Conservation (phyloP, 1,284 basidiomycete genomes). For the Puccinia polysora region DNA sequence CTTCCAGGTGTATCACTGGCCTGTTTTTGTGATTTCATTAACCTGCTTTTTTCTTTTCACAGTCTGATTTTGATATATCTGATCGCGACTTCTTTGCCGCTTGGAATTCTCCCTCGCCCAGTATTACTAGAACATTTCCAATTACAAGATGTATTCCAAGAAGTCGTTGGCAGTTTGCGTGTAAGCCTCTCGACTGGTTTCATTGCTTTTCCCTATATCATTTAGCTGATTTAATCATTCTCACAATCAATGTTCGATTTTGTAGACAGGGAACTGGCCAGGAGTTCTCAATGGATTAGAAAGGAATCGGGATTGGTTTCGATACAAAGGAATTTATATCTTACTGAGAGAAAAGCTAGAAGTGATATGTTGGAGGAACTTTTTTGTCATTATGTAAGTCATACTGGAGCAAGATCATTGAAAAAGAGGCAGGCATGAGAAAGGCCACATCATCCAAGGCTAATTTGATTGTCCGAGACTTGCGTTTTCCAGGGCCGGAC, state of each 20-base stretch:
- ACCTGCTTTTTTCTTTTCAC: not conserved
- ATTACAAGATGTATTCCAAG: constrained; percentile 48
- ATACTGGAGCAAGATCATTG: no score
- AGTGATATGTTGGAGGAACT: constrained; percentile 54
- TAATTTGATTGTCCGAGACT: not conserved
- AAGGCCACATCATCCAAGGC: no score
- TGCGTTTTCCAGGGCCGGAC: constrained; percentile 42
- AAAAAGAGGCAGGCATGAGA: no score
- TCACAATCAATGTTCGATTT: not conserved
- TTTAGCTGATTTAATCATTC: not conserved
- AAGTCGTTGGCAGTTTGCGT: constrained; percentile 46
- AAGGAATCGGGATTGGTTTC: constrained; percentile 51
- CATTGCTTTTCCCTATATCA: not conserved
- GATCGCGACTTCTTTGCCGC: constrained; percentile 53
- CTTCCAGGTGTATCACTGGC: constrained; percentile 7
- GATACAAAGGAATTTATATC: constrained; percentile 52
- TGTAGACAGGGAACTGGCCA: constrained; percentile 51
- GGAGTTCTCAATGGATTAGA: constrained; percentile 50
- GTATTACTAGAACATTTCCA: constrained; percentile 50
- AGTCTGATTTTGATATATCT: constrained; percentile 54
- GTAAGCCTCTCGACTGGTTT: not conserved
- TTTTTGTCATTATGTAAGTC: constrained; percentile 52
- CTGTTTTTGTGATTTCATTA: constrained; percentile 14
- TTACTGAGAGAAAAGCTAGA: constrained; percentile 54
- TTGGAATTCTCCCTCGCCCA: constrained; percentile 52